These are phyloP conservation scores for Xylogone sp. DNA, from an alignment of 2,329 filamentous ascomycete species.

Conservation along the genomic window DNA sequence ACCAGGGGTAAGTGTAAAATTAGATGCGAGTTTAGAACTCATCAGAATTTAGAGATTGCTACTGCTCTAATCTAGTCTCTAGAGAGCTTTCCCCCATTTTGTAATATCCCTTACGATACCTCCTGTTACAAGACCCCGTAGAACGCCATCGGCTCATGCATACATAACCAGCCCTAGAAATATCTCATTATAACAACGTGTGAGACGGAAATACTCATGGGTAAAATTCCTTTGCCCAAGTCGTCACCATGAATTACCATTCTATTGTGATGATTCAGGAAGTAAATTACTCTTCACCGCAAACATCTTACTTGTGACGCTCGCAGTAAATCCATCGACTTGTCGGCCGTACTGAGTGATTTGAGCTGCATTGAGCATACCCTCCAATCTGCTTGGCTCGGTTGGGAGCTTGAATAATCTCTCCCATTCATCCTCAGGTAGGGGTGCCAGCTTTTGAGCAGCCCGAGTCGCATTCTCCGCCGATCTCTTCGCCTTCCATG, in stretches of 20 bases:
- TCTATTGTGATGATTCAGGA: constrained; percentile 34
- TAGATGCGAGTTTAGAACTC: not conserved
- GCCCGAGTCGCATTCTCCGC: constrained; percentile 84
- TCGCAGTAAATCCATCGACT: constrained; percentile 92
- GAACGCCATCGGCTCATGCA: not conserved
- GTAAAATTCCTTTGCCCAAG: not conserved
- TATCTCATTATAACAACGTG: not conserved
- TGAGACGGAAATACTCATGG: not conserved
- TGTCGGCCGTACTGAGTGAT: constrained; percentile 98
- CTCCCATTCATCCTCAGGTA: constrained; percentile 98
- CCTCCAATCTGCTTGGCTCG: constrained; percentile 89
- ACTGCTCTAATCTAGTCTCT: not conserved
- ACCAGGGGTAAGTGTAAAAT: too few species aligned
- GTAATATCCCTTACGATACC: not conserved
- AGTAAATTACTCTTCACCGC: constrained; percentile 73
- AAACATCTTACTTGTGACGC: constrained; percentile 96
- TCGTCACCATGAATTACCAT: not conserved
- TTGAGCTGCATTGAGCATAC: constrained; percentile 91
- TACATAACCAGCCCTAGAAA: not conserved
- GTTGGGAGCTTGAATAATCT: constrained; percentile 95
- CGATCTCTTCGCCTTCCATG: constrained; percentile 96
- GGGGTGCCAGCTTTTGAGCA: constrained; percentile 79
- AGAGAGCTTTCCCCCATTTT: not conserved
- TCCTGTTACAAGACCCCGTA: not conserved
- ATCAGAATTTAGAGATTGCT: not conserved